Evolutionary conservation across 1,139 yeast genomes (phyloP), one percentile per base, ranked within the genome.

Genomic region (Kurtzmaniella quercitrusa): DNA sequence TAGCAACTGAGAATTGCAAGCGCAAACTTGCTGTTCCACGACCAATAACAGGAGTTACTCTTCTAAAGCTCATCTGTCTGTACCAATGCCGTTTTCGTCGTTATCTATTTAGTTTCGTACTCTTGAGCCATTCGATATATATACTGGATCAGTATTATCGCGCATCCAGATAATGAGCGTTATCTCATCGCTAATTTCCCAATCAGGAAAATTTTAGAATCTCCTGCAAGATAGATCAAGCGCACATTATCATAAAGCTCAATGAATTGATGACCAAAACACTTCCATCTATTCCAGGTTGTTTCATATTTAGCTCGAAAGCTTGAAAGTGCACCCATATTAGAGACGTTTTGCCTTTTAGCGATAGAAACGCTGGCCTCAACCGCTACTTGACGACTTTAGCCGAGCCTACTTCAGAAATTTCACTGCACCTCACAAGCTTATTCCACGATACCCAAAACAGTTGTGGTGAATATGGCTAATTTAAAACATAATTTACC

Each of bases 141-240:
- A 27, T 27, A 11, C 31, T n/a, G 10, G 31, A 27, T 27, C 31
- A n/a, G 14, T 6, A 7, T 4, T 3, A 11, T 27, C 14, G 14
- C 31, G 14, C 31, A 27, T 7, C 12, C 31, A 3, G 14, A 6
- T 27, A n/a, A 27, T 27, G 5, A 8, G 14, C 36, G 36, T 15
- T 33, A 33, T 33, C 36, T 8, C 14, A 33, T 33, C 36, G 36
- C 36, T 33, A 33, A 33, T 5, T 33, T 33, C 36, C 31, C 14
- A 11, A 27, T 27, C 12, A n/a, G 12, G 31, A 27, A 27, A 3
- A 5, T 8, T 21, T 21, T 5, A 4, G 4, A 21, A 21, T 21
- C 23, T 21, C 23, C 23, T 27, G 31, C 6, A 27, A n/a, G 31
- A 27, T 6, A n/a, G 10, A 27, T 7, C 31, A 27, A 27, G 31